A percentile compares a stretch with the other conserved stretches of the same genome.
These are phyloP conservation scores for Colletotrichum sp. DNA, from an alignment of 2,329 filamentous ascomycete genomes.

Conservation along the genomic window DNA sequence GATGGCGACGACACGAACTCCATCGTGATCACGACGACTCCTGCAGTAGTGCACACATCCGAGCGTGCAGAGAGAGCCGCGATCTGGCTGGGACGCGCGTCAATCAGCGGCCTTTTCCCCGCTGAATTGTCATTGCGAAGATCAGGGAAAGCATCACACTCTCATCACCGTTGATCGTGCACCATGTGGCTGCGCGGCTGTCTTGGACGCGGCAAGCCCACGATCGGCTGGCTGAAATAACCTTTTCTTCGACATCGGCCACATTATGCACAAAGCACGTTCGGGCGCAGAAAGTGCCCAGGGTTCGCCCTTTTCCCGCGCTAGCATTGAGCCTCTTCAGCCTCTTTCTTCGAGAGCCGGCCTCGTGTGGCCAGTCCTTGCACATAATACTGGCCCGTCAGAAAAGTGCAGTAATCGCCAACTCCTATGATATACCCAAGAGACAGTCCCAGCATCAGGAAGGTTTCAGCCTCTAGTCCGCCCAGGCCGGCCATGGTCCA, in stretches of 20 bases:
- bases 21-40: neutral
- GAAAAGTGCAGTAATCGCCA: neutral
- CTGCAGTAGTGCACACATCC: neutral
- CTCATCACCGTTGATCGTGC: neutral
- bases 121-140: neutral
- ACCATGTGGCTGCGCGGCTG: neutral
- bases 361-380: neutral
- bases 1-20: neutral
- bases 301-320: neutral
- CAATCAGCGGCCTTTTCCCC: neutral
- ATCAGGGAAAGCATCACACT: neutral
- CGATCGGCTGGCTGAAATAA: neutral
- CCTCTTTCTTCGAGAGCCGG: neutral
- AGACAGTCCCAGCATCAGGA: slow-evolving; percentile 15
- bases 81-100: neutral
- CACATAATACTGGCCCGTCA: neutral
- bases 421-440: neutral
- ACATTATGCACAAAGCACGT: neutral
- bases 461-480: slow-evolving; percentile 9
- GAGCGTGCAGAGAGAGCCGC: neutral
- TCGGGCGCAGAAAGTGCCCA: neutral
- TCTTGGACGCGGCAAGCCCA: neutral
- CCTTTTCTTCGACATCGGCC: neutral
- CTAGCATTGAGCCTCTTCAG: neutral
- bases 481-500: slow-evolving; percentile 5